Evolutionary conservation across 495 filamentous ascomycete species (phyloP), one percentile per base, ranked within the genome.

Genomic region (Penicillium subrubescens): DNA sequence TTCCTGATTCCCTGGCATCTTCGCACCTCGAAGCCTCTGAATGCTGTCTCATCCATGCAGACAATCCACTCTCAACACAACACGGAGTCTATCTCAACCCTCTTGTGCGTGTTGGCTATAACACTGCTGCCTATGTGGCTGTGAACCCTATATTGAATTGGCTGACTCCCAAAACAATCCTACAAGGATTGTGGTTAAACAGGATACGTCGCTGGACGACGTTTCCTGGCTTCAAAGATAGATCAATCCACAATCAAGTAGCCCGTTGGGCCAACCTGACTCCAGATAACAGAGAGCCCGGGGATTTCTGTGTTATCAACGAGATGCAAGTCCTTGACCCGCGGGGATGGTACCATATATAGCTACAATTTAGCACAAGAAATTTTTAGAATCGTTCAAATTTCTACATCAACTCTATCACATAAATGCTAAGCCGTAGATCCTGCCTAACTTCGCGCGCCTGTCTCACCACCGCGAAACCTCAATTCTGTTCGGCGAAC

Each of bases 21-120:
- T 71, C 74, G 3, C 91, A 94, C 69, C 77, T 96, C 50, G 92
- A 94, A 70, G 92, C 82, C 31, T 91, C 87, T 6, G 92, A 96
- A 72, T 94, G 92, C 76, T 96, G 92, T 73, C 83, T 94, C 14
- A 89, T 94, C 29, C 92, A 94, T 69, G 86, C 84, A 3, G 92
- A 94, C 68, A 94, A 93, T 68, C 79, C 77, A 0, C 61, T 84
- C 15, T 79, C 82, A 2, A 57, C 63, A 1, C 68, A 77, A 29
- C 79, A 83, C 44, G 92, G 92, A 12, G 86, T 93, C 3, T 96
- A 83, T 73, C 69, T 96, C 35, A 95, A 96, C 71, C 92, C 92
- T 5, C 81, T 85, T 29, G 91, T 95, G 8, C 84, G 91, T 1
- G 92, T 96, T 3, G 89, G 84, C 8, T 94, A 93, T 69, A 87